These are phyloP conservation scores for Carex scoparia DNA, from an alignment of 176 grass and related monocot genomes.

Conservation along the genomic window DNA sequence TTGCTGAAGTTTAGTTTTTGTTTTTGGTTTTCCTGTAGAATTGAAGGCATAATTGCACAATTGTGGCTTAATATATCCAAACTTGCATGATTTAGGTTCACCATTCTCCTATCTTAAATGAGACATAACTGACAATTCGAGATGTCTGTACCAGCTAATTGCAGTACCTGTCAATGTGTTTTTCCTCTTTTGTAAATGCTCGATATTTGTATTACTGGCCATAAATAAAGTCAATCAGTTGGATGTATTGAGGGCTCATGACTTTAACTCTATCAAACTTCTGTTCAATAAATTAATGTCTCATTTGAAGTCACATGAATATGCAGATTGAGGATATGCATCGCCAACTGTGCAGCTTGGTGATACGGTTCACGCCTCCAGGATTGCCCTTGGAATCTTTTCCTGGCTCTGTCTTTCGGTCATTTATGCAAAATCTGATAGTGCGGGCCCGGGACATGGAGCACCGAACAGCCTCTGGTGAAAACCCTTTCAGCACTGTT, in stretches of 20 bases:
- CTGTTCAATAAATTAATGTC: neutral
- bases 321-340: conserved; percentile 86
- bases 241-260: neutral
- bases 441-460: conserved; percentile 55
- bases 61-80: neutral
- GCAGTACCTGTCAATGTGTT: neutral
- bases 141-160: neutral
- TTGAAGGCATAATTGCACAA: neutral
- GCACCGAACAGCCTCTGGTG: conserved; percentile 39
- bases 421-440: conserved; percentile 59
- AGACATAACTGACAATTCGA: too few species aligned
- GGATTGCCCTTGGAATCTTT: conserved; percentile 27
- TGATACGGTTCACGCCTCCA: conserved; percentile 62
- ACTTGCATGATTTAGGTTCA: neutral
- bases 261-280: neutral
- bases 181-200: neutral
- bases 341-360: conserved; percentile 56
- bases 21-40: neutral
- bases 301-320: conserved; percentile 4
- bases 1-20: neutral
- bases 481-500: conserved; percentile 44
- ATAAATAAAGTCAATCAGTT: neutral
- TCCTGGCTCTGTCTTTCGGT: conserved; percentile 67
- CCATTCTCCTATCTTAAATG: neutral
- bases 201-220: neutral